phyloP scores from a whole-genome alignment of 1,284 basidiomycete species.

The Trichosporon asahii region DNA sequence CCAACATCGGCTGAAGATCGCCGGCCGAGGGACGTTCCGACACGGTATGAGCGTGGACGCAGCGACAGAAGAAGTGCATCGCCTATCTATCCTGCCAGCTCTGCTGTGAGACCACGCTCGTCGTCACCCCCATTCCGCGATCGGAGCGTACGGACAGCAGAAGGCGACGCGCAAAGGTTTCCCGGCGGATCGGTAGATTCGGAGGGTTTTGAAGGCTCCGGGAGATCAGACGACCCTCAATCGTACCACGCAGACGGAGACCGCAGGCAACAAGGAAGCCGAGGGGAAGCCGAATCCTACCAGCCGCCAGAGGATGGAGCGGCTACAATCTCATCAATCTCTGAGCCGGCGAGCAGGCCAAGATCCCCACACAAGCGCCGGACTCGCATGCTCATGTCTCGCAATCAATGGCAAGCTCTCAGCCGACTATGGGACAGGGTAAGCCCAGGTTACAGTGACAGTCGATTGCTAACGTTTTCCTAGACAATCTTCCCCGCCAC shows the following conservation, averaged over 20 bases:
- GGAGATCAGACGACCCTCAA: background rate
- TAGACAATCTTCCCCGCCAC: constrained; percentile 46
- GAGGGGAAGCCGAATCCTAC: background rate
- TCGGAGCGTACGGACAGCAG: background rate
- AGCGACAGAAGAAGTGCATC: background rate
- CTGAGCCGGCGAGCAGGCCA: constrained; percentile 3
- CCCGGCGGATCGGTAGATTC: background rate
- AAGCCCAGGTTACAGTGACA: constrained; percentile 1
- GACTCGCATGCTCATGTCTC: constrained; percentile 35
- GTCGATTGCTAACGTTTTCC: background rate
- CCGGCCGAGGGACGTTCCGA: background rate
- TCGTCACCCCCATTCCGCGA: background rate
- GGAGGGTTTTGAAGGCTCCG: background rate
- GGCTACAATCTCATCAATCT: background rate
- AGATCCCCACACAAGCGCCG: constrained; percentile 20
- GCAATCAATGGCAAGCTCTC: constrained; percentile 24
- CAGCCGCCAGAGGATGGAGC: background rate
- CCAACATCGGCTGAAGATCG: background rate
- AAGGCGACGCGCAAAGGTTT: background rate
- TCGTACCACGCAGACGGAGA: background rate
- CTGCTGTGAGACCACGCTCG: background rate
- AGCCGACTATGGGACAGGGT: constrained; percentile 27
- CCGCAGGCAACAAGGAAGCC: background rate
- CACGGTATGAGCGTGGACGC: background rate
- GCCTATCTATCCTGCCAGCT: background rate